These are phyloP conservation scores for Taphrina communis DNA, from an alignment of 1,139 yeast species.

Conservation along the genomic window DNA sequence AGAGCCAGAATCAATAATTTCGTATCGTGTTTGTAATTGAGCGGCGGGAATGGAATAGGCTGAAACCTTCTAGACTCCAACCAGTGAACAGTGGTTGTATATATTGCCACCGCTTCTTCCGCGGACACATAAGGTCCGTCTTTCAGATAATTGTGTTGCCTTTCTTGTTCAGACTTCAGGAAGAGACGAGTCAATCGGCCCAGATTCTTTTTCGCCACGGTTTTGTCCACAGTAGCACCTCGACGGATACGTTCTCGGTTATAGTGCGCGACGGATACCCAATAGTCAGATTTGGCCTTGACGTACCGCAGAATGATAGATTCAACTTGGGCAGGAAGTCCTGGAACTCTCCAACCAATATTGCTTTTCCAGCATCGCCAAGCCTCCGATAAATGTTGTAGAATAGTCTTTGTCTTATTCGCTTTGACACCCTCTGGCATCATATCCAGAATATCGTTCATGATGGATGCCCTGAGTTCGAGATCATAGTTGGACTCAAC, in stretches of 20 bases:
- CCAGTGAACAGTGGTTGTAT: constrained; percentile 90
- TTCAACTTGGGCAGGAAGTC: constrained; percentile 88
- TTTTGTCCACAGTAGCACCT: constrained; percentile 91
- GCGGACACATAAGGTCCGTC: constrained; percentile 89
- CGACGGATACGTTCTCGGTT: constrained; percentile 85
- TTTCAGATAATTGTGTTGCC: constrained; percentile 78
- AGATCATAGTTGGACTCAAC: constrained; percentile 93
- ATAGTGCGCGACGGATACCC: constrained; percentile 92
- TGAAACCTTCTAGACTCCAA: constrained; percentile 81
- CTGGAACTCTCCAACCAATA: constrained; percentile 97
- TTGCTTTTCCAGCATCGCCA: constrained; percentile 99
- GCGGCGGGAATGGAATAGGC: constrained; percentile 93
- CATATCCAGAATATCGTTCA: constrained; percentile 96
- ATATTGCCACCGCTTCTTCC: constrained; percentile 84
- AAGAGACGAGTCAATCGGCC: constrained; percentile 91
- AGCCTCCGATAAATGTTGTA: constrained; percentile 95
- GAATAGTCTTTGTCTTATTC: constrained; percentile 80
- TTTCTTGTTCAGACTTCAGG: constrained; percentile 89
- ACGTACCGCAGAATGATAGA: constrained; percentile 85
- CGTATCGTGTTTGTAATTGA: constrained; percentile 90
- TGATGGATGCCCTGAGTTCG: constrained; percentile 89
- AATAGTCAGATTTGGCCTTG: constrained; percentile 94
- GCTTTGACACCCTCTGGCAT: constrained; percentile 94
- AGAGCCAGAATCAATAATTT: constrained; percentile 85
- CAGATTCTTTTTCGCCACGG: constrained; percentile 88